Base-by-base conservation (phyloP, 2,329 filamentous ascomycete genomes). In the Pseudopithomyces chartarum region DNA sequence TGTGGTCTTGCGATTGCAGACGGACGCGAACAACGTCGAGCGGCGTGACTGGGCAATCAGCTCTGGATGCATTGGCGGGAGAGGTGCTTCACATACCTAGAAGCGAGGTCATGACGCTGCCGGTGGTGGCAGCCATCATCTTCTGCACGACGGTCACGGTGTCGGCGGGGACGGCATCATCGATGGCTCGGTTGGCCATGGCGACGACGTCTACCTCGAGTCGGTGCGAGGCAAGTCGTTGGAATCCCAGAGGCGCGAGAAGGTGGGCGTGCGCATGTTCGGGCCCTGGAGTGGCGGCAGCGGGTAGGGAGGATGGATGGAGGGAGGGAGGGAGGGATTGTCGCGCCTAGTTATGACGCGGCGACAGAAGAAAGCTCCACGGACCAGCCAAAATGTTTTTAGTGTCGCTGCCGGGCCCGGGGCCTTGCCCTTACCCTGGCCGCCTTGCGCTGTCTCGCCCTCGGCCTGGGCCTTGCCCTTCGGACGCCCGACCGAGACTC, bases 11-110 rank as follows among this genome's bases (percentile, higher is more conserved):
- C 1, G 95, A 94, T 77, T 99, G 95, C 52, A 97, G 83, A 60
- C 95, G 92, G 45, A 99, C 92, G 60, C 95, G 91, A 59, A 99
- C 95, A 60, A 99, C 95, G 73, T 99, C 95, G 51, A 99, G 88
- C 45, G 95, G 95, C 5, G 95, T 99, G 32, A 96, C 94, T 96
- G 64, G 38, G 46, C 4, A 48, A 34, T 34, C 23, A 13, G n/a
- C 32, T 12, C 34, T 19, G 49, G 10, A 6, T 29, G 10, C 3
- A 8, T 15, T 33, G 29, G 40, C 36, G 26, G 42, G 40, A 62
- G 26, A 39, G 40, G 61, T 34, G 34, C 26, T 33, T 67, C 85
- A 63, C 83, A 4, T 51, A 97, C 93, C 91, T 40, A 98, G 84
- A 23, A 98, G 77, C 19, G 92, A 95, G 8, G 94, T 98, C 61